Base-by-base conservation (phyloP, 371 early-diverging fungal species). In the Ordospora pajunii region DNA sequence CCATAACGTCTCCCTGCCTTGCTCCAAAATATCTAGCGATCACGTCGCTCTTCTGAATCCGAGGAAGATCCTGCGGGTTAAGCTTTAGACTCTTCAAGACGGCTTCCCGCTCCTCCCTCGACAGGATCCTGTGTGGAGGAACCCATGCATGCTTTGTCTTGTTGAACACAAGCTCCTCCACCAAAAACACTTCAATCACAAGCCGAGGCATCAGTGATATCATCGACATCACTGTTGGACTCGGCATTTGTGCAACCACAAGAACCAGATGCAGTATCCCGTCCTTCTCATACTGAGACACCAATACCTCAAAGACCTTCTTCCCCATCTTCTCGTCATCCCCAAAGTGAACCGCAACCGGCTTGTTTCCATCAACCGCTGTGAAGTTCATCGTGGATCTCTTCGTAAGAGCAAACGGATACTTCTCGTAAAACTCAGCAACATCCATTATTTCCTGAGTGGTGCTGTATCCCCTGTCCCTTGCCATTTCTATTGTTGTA, bases 1-100 rank as follows among this genome's bases (percentile, higher is more conserved):
- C 91, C 63, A 96, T 92, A 21, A 96, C 92, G 86, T 96, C 92
- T 45, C 97, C 96, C 67, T 93, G 88, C 81, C 87, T 89, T 85
- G 94, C 88, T 42, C 97, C 97, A 78, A 92, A 95, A 87, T 94
- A 97, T 83, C 93, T 87, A 72, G 95, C 94, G 27, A 97, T 90
- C 0, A 95, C 94, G 79, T 98, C 99, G 17, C 87, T 88, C 21
- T 86, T 87, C 72, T 90, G 89, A 70, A 98, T 96, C 48, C 94
- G 88, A 10, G 96, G 96, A 66, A 98, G 86, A 86, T 97, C 94
- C 6, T 91, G 89, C 71, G 94, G 95, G 82, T 91, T 91, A 78
- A 96, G 83, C 71, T 93, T 92, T 82, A 91, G 90, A 77, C 92
- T 83, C 77, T 90, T 87, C 75, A 99, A 84, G 69, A 99, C 87